phyloP scores from a whole-genome alignment of 1,284 basidiomycete species.

The Ceratobasidium sp. region DNA sequence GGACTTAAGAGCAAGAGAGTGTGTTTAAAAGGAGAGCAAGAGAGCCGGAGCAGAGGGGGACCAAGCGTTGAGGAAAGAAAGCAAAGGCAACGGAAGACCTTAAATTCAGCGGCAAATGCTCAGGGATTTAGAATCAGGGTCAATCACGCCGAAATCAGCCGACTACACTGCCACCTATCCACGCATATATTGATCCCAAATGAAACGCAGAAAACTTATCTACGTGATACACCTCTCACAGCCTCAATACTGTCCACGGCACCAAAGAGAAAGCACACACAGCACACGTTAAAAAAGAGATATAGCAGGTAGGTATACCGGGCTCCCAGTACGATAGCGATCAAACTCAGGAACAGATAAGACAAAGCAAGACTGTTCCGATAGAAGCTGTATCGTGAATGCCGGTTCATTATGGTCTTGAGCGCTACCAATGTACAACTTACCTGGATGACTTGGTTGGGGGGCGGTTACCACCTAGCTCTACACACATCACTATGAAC shows the following conservation, averaged over 20 bases:
- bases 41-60: background rate
- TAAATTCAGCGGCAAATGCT: background rate
- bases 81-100: slow-evolving; percentile 11
- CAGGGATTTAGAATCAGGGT: slow-evolving; percentile 28
- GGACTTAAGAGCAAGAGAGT: slow-evolving; percentile 3
- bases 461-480: slow-evolving; percentile 51
- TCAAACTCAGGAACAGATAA: slow-evolving; percentile 65
- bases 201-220: background rate
- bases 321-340: slow-evolving; percentile 73
- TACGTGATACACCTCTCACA: slow-evolving; percentile 9
- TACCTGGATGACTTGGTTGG: slow-evolving; percentile 65
- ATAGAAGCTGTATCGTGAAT: slow-evolving; percentile 60
- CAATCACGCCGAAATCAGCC: slow-evolving; percentile 9
- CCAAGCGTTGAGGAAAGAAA: slow-evolving; percentile 4
- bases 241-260: background rate
- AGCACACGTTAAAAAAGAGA: slow-evolving; percentile 30
- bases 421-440: slow-evolving; percentile 60
- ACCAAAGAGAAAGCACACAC: slow-evolving; percentile 29
- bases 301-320: slow-evolving; percentile 71
- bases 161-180: slow-evolving; percentile 2
- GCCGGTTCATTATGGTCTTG: slow-evolving; percentile 45
- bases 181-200: slow-evolving; percentile 20
- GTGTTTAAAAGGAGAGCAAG: slow-evolving; percentile 11
- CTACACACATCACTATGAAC: slow-evolving; percentile 72
- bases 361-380: slow-evolving; percentile 63